Evolutionary conservation across 140 eudicot genomes (phyloP), one percentile per base, ranked within the genome.

Genomic region (Senecio squalidus): DNA sequence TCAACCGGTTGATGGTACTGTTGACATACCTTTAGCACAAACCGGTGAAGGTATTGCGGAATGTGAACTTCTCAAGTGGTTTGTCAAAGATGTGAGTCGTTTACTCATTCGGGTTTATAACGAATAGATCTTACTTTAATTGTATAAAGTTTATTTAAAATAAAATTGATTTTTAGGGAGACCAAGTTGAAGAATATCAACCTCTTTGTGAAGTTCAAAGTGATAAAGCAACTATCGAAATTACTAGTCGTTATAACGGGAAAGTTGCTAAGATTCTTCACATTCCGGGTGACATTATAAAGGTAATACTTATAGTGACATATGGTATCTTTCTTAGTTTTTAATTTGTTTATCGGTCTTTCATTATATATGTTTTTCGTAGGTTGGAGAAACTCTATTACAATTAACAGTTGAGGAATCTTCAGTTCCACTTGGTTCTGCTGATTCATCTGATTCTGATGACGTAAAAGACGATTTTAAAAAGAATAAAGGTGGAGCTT

Each of bases 31-130:
- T 21, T 76, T 92, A 75, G 98, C 98, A 17, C 98, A 92, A 74
- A 92, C 98, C 5, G 98, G 98, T 33, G 98, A 92, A 82, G 98
- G 98, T 24, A 92, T 92, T 69, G 98, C 96, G 21, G 98, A 92
- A 66, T 92, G 99, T 71, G 99, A 92, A 69, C 95, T 92, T 26
- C 83, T 92, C 54, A 75, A 92, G 72, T 92, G 43, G 43, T 36
- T 36, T 36, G 43, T 36, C 16, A 36, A 10, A 9, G 43, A 36
- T 13, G 43, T 36, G 43, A 36, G 43, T 36, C 43, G 3, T 34
- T 6, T 66, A 9, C n/a, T n/a, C n/a, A n/a, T n/a, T n/a, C n/a
- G n/a, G 28, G 40, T 15, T 0, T 13, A 36, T 11, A 39, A 10
- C 13, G 25, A 26, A 6, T 13, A 54, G 33, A 22, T 66, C 22